Percentiles rank a stretch among this genome's conserved stretches.
These are phyloP conservation scores for Achlya hypogyna DNA, from an alignment of 352 stramenopile species.

Conservation along the genomic window DNA sequence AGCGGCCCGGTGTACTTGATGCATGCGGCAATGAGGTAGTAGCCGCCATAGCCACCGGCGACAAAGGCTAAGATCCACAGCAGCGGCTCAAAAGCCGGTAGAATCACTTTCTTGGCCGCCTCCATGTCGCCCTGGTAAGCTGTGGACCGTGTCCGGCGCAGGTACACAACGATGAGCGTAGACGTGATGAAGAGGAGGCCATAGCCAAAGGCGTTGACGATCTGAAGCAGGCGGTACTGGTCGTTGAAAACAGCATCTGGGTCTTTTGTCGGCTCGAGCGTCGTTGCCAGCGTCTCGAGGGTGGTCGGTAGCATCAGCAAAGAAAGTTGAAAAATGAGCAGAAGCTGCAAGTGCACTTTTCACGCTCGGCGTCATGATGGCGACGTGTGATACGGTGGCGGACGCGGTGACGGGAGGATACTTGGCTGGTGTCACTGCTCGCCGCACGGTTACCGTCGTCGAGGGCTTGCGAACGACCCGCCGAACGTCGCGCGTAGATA, in stretches of 20 bases:
- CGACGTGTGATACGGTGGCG: too few species aligned
- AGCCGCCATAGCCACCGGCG: neutral
- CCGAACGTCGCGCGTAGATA: too few species aligned
- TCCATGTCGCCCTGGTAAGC: constrained; percentile 36
- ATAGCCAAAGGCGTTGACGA: constrained; percentile 35
- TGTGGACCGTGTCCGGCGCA: constrained; percentile 44
- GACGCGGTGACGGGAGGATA: too few species aligned
- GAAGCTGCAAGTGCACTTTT: too few species aligned
- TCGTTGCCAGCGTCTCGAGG: neutral
- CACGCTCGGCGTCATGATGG: too few species aligned
- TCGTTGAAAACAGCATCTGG: constrained; percentile 1
- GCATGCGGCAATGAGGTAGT: neutral
- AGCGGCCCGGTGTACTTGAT: constrained; percentile 13
- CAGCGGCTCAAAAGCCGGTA: constrained; percentile 60
- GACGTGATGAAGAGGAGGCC: constrained; percentile 33
- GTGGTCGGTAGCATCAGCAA: too few species aligned
- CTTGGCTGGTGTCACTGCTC: too few species aligned
- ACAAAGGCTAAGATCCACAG: constrained; percentile 37
- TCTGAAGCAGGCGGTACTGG: constrained; percentile 29
- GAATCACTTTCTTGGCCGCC: constrained; percentile 44
- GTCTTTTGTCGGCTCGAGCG: neutral
- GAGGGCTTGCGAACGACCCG: too few species aligned
- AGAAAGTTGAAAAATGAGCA: too few species aligned
- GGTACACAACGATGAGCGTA: constrained; percentile 35
- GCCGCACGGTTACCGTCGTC: too few species aligned